Conservation (phyloP, 345 rosid genomes). For the Streptanthus diversifolius region DNA sequence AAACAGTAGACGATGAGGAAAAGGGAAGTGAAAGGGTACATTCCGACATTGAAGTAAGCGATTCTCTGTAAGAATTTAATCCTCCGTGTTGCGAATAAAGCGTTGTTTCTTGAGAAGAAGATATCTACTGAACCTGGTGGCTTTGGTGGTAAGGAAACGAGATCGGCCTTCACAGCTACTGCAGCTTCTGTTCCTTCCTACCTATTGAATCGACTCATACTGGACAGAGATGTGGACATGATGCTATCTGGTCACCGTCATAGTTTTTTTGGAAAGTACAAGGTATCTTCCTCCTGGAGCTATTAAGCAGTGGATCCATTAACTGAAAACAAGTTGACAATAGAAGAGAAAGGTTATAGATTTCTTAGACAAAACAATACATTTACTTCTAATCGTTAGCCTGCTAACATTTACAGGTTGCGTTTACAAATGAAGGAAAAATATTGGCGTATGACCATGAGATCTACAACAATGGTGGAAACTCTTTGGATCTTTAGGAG, state of each 20-base stretch:
- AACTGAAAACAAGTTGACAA: not conserved
- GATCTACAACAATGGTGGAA: constrained; percentile 89
- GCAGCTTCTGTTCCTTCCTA: constrained; percentile 85
- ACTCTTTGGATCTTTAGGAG: constrained; percentile 85
- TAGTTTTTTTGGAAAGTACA: constrained; percentile 91
- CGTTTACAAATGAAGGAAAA: constrained; percentile 77
- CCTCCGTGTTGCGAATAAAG: not conserved
- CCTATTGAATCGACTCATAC: constrained; percentile 64
- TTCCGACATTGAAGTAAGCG: not conserved
- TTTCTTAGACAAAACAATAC: no score
- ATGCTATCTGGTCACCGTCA: constrained; percentile 93
- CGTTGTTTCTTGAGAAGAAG: not conserved
- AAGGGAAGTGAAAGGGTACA: not conserved
- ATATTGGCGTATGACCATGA: constrained; percentile 81
- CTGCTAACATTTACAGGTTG: constrained; percentile 51
- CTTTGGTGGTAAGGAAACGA: constrained; percentile 98
- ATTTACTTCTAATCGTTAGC: no score
- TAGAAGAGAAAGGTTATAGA: constrained; percentile 10
- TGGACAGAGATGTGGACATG: constrained; percentile 93
- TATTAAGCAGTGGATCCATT: not conserved
- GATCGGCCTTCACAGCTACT: constrained; percentile 77
- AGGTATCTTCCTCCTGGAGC: constrained; percentile 41
- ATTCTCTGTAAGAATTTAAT: not conserved
- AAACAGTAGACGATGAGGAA: not conserved
- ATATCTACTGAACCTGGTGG: constrained; percentile 44